phyloP scores from a whole-genome alignment of 495 filamentous ascomycete genomes.

The Neurospora sublineolata region DNA sequence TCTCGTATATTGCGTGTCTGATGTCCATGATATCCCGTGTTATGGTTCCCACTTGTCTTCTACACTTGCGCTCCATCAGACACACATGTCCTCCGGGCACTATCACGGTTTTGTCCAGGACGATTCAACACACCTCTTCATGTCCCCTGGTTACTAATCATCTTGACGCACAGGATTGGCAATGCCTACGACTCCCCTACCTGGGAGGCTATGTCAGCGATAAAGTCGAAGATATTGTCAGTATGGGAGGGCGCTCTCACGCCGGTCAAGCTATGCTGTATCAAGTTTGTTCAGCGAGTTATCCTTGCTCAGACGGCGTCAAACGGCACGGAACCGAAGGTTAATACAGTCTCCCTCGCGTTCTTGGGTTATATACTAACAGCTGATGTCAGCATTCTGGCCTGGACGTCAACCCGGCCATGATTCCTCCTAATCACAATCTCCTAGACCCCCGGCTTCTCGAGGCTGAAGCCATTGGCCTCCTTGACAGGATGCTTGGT shows the following conservation, averaged over 20 bases:
- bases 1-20: constrained; percentile 15
- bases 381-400: constrained; percentile 53
- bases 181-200: constrained; percentile 64
- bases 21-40: constrained; percentile 8
- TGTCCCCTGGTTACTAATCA: neutral
- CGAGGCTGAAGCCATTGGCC: constrained; percentile 81
- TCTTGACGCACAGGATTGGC: constrained; percentile 50
- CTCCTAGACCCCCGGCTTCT: constrained; percentile 65
- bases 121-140: neutral
- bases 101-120: neutral
- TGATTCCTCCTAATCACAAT: constrained; percentile 74
- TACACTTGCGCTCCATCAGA: neutral
- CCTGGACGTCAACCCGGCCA: constrained; percentile 75
- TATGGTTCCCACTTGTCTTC: constrained; percentile 2
- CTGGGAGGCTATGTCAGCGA: constrained; percentile 79
- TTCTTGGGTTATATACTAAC: constrained; percentile 13
- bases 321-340: constrained; percentile 70
- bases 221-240: constrained; percentile 78
- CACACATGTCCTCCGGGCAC: neutral
- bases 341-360: constrained; percentile 31
- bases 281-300: constrained; percentile 92
- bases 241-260: constrained; percentile 75
- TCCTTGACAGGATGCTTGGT: constrained; percentile 80
- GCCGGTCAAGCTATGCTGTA: constrained; percentile 78
- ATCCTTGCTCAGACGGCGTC: constrained; percentile 85